These are phyloP conservation scores for Dalbergia oliveri DNA, from an alignment of 306 rosid genomes.

Conservation along the genomic window DNA sequence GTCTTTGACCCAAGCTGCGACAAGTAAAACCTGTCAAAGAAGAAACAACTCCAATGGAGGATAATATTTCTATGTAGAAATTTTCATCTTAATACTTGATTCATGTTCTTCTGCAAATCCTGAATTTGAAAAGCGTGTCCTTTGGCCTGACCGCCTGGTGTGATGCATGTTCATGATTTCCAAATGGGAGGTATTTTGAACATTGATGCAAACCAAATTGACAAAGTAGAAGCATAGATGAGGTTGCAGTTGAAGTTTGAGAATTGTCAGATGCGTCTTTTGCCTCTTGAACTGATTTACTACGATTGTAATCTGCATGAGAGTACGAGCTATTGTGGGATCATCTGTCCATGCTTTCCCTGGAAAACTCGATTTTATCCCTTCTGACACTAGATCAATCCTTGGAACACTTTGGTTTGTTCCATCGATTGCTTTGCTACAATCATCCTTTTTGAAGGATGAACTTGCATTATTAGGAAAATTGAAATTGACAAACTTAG, in stretches of 20 bases:
- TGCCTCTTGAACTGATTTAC: constrained; percentile 46
- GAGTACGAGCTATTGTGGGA: background rate
- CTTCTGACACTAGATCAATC: no score
- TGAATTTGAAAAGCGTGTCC: constrained; percentile 65
- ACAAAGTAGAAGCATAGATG: constrained; percentile 45
- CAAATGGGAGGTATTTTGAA: constrained; percentile 54
- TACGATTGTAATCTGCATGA: constrained; percentile 30
- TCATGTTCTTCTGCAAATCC: constrained; percentile 78
- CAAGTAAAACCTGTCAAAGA: no score
- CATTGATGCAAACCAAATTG: constrained; percentile 29
- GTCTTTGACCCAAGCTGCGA: no score
- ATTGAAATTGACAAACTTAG: constrained; percentile 36
- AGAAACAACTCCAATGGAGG: no score
- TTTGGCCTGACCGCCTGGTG: constrained; percentile 54
- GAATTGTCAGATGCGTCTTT: constrained; percentile 38
- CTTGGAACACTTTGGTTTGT: no score
- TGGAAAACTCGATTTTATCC: no score
- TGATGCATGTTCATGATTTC: constrained; percentile 53
- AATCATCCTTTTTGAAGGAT: constrained; percentile 35
- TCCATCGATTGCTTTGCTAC: constrained; percentile 29
- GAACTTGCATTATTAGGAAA: constrained; percentile 27
- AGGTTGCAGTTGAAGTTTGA: constrained; percentile 49
- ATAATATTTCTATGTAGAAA: background rate
- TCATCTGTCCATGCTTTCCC: no score
- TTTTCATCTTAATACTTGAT: constrained; percentile 56